Conservation (phyloP, 768 basidiomycete genomes). For the Trametes meyenii region DNA sequence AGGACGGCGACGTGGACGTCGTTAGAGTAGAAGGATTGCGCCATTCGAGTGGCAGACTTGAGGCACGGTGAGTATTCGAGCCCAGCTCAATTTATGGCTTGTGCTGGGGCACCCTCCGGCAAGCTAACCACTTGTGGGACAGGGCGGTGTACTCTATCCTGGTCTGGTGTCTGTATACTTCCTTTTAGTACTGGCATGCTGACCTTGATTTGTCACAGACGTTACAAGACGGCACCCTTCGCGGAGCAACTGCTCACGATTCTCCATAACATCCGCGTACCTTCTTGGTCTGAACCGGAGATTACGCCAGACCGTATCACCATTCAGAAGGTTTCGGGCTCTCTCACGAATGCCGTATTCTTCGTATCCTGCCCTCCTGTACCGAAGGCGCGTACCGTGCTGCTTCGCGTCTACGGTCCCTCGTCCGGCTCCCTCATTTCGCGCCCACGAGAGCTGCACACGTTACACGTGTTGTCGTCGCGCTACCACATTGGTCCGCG, state of each 20-base stretch:
- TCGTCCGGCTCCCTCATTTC: constrained; percentile 88
- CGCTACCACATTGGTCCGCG: constrained; percentile 87
- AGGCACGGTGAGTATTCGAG: constrained; percentile 66
- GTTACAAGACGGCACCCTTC: constrained; percentile 65
- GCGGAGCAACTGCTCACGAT: constrained; percentile 56
- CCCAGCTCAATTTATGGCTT: constrained; percentile 15
- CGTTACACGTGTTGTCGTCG: constrained; percentile 87
- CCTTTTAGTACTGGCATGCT: constrained; percentile 32
- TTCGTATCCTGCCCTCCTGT: constrained; percentile 79
- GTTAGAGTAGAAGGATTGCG: constrained; percentile 61
- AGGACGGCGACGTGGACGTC: constrained; percentile 43
- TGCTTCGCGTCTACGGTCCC: constrained; percentile 91
- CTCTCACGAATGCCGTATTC: constrained; percentile 94
- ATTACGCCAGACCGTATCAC: constrained; percentile 53
- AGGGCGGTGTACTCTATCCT: constrained; percentile 30
- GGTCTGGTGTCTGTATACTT: constrained; percentile 44
- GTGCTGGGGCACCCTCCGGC: constrained; percentile 28
- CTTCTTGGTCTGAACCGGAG: constrained; percentile 56
- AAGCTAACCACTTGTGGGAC: constrained; percentile 27
- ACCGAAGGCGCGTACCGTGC: constrained; percentile 59
- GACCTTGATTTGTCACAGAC: constrained; percentile 44
- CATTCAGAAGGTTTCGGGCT: constrained; percentile 85
- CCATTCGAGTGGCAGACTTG: constrained; percentile 56
- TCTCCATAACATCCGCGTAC: constrained; percentile 55
- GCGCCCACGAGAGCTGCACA: constrained; percentile 82